Evolutionary conservation across 108 stramenopile genomes (phyloP).

Genomic region (Discostella stelligeroides): DNA sequence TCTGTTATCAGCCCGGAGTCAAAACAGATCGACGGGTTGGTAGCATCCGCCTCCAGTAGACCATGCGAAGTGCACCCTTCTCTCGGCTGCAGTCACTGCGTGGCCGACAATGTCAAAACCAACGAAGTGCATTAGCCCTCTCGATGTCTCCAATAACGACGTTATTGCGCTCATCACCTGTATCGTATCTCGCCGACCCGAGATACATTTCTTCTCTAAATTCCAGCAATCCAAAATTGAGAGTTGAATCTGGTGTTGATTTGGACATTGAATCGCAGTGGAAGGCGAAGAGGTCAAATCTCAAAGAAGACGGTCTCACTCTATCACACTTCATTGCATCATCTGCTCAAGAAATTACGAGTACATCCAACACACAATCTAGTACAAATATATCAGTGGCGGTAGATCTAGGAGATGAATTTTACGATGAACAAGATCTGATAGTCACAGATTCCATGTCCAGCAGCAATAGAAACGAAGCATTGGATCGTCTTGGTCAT

Average conservation of each 20-base stretch:
- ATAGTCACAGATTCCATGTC: neutral
- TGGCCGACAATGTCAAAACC: neutral
- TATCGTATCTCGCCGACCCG: neutral
- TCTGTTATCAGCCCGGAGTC: no score
- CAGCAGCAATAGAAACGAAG: neutral
- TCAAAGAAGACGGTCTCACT: conserved; percentile 36
- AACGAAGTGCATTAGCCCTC: no score
- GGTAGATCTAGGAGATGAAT: conserved; percentile 4
- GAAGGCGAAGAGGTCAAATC: neutral
- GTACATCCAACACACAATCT: neutral
- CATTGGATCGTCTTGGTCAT: neutral
- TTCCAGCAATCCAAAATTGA: neutral
- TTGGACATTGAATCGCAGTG: neutral
- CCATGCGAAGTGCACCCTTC: neutral
- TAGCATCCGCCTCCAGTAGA: no score
- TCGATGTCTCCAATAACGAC: no score
- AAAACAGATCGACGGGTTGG: no score
- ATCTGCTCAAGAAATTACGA: neutral
- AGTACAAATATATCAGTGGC: neutral
- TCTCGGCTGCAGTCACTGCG: neutral
- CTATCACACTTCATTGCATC: conserved; percentile 38
- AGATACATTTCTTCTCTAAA: neutral
- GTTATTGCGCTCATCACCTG: neutral
- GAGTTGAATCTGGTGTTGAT: neutral
- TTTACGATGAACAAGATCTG: neutral